A percentile compares a stretch with the other conserved stretches of the same genome.
These are phyloP conservation scores for Chloris gayana DNA, from an alignment of 176 grass and related monocot genomes.

Conservation along the genomic window DNA sequence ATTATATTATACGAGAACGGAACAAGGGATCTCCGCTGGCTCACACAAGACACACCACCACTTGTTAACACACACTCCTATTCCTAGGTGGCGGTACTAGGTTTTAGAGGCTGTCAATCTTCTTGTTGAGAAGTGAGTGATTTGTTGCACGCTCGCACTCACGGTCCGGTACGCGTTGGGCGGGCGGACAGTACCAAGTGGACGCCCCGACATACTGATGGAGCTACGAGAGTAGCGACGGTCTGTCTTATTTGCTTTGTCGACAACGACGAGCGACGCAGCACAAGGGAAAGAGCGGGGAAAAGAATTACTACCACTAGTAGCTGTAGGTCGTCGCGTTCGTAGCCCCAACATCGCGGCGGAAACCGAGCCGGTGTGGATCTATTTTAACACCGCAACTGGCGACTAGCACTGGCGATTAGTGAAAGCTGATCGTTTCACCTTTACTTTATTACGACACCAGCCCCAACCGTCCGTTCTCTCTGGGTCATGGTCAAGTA, in stretches of 20 bases:
- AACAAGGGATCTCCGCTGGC: neutral
- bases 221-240: constrained; percentile 11
- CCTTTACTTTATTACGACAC: neutral
- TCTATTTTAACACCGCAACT: too few species aligned
- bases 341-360: neutral
- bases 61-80: too few species aligned
- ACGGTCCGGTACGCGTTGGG: neutral
- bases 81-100: neutral
- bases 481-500: too few species aligned
- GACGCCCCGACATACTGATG: neutral
- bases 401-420: neutral
- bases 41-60: too few species aligned
- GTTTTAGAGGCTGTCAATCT: neutral
- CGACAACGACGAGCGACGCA: neutral
- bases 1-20: neutral
- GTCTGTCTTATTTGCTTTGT: neutral
- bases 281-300: neutral
- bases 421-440: constrained; percentile 4
- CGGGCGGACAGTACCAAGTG: neutral
- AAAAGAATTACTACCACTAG: neutral
- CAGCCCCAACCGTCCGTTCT: too few species aligned
- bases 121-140: neutral
- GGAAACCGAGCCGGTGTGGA: neutral
- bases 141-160: neutral
- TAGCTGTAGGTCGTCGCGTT: neutral